A percentile compares a stretch with the other conserved stretches of the same genome.
phyloP scores from a whole-genome alignment of 2,329 filamentous ascomycete species.

The Aureobasidium subglaciale region DNA sequence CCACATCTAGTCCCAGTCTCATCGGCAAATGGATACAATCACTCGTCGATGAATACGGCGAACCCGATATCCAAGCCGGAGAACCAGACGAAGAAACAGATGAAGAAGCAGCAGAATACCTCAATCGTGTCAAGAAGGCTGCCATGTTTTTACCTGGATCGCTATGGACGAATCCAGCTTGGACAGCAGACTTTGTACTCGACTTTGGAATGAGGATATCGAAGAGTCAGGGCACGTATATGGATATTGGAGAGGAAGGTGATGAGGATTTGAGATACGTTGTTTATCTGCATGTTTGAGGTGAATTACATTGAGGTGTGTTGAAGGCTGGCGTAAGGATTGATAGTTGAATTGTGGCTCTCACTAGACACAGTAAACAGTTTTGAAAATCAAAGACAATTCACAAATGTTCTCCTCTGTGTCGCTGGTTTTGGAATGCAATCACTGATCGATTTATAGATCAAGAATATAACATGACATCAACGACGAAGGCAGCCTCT shows the following conservation, averaged over 20 bases:
- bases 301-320: background rate
- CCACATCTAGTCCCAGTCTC: background rate
- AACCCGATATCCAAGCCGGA: conserved; percentile 3
- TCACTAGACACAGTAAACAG: too few species aligned
- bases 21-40: conserved; percentile 14
- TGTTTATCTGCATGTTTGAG: conserved; percentile 24
- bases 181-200: conserved; percentile 25
- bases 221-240: conserved; percentile 26
- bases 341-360: too few species aligned
- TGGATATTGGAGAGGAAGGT: conserved; percentile 23
- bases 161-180: conserved; percentile 23
- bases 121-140: conserved; percentile 16
- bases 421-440: too few species aligned
- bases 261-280: conserved; percentile 23
- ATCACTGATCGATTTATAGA: too few species aligned
- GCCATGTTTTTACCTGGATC: conserved; percentile 10
- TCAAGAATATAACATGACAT: too few species aligned
- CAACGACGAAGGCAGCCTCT: too few species aligned
- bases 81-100: conserved; percentile 21
- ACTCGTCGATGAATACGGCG: conserved; percentile 20
- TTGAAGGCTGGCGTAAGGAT: background rate
- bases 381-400: too few species aligned
- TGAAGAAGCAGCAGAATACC: conserved; percentile 17
- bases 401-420: too few species aligned
- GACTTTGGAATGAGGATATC: conserved; percentile 26